These are phyloP conservation scores for Tremellales sp. DNA, from an alignment of 1,284 basidiomycete species.

Conservation along the genomic window DNA sequence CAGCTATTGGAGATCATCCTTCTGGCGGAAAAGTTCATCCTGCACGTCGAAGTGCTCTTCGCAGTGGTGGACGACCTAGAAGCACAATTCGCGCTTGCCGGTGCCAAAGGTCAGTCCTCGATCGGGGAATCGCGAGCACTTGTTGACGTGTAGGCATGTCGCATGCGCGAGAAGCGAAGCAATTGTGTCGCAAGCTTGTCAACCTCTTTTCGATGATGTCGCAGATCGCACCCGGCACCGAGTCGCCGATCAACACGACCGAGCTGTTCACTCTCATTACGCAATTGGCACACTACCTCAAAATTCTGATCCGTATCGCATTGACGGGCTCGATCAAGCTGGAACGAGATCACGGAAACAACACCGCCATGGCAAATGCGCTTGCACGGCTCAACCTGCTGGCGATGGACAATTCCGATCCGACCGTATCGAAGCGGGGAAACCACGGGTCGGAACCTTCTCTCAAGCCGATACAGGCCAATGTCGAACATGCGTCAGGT, in stretches of 20 bases:
- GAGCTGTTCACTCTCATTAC: conserved; percentile 97
- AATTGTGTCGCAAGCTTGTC: conserved; percentile 98
- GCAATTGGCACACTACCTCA: conserved; percentile 96
- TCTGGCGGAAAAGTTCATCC: conserved; percentile 97
- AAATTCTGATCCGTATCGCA: conserved; percentile 97
- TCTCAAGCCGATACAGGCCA: conserved; percentile 10
- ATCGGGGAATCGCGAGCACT: not conserved
- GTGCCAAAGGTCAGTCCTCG: conserved; percentile 72
- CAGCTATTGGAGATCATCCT: conserved; percentile 94
- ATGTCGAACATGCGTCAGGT: conserved; percentile 2
- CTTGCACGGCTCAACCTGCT: conserved; percentile 88
- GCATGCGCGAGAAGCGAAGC: conserved; percentile 94
- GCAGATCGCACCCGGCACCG: conserved; percentile 53
- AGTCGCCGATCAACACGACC: conserved; percentile 69
- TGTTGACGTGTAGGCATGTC: conserved; percentile 70
- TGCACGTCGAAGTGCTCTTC: conserved; percentile 97
- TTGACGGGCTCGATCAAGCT: conserved; percentile 92
- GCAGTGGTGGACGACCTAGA: conserved; percentile 96
- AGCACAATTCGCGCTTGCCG: conserved; percentile 74
- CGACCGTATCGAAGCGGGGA: conserved; percentile 57
- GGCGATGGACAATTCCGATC: conserved; percentile 80
- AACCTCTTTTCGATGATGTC: conserved; percentile 90
- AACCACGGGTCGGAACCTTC: conserved; percentile 23
- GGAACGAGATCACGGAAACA: conserved; percentile 79
- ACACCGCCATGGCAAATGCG: conserved; percentile 81